phyloP scores from a whole-genome alignment of 139 green algal genomes.

The Tetradesmus lagerheimii region DNA sequence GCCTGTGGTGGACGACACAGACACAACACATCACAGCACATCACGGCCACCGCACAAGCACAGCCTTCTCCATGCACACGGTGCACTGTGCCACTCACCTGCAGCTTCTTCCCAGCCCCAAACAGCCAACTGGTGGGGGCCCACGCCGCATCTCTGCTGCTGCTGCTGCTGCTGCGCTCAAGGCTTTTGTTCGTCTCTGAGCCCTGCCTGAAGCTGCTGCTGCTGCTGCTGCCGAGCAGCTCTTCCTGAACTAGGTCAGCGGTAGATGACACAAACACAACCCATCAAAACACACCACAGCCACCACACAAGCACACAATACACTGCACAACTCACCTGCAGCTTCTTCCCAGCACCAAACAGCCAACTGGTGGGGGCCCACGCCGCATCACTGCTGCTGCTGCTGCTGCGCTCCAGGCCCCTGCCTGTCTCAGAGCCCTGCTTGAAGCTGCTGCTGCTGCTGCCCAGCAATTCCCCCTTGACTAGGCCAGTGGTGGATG shows the following conservation, averaged over 20 bases:
- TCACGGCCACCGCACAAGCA: too few species aligned
- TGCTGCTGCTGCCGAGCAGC: background rate
- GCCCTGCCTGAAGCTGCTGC: background rate
- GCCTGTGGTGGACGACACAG: too few species aligned
- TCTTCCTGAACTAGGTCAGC: background rate
- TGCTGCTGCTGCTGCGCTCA: background rate
- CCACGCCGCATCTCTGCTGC: background rate
- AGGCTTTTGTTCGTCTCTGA: background rate
- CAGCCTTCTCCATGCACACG: too few species aligned
- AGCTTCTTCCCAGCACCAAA: conserved; percentile 24
- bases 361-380: background rate
- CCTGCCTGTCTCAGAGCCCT: background rate
- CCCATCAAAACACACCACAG: too few species aligned
- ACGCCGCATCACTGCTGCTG: background rate
- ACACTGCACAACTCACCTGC: background rate
- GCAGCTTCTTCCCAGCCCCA: conserved; percentile 15
- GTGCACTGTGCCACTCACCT: background rate
- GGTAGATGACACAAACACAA: background rate
- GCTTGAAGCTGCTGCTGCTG: background rate
- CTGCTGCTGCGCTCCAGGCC: background rate
- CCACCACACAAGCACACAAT: too few species aligned
- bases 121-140: conserved; percentile 10
- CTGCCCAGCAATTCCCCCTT: background rate
- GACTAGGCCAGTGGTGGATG: background rate
- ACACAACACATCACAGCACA: too few species aligned